A percentile compares a stretch with the other conserved stretches of the same genome.
phyloP scores from a whole-genome alignment of 2,329 filamentous ascomycete species.

The Exophiala spinifera region DNA sequence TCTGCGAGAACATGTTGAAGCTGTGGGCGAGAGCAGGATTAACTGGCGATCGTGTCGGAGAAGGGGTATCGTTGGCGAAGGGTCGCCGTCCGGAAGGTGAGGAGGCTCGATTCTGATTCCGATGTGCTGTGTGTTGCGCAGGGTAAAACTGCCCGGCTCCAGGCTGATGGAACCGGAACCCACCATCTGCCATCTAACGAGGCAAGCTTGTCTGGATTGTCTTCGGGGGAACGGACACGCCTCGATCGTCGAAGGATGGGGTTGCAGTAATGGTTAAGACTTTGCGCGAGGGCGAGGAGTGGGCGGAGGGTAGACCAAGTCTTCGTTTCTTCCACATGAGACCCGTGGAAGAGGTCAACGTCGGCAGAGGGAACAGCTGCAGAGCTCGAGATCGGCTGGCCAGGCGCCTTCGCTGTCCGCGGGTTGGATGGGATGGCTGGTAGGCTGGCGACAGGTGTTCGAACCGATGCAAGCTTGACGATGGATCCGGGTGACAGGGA shows the following conservation, averaged over 20 bases:
- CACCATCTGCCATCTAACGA: conserved; percentile 56
- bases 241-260: conserved; percentile 5
- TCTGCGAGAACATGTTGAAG: conserved; percentile 48
- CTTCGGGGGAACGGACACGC: neutral
- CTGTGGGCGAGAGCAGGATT: conserved; percentile 43
- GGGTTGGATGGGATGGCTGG: neutral
- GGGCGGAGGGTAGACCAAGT: conserved; percentile 35
- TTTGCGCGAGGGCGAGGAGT: conserved; percentile 12
- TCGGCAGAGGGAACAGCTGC: conserved; percentile 3
- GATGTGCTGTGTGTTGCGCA: conserved; percentile 43
- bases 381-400: conserved; percentile 3
- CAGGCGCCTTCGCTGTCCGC: conserved; percentile 12
- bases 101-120: conserved; percentile 44
- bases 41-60: conserved; percentile 47
- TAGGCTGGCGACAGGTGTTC: neutral
- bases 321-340: conserved; percentile 51
- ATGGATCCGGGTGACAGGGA: neutral
- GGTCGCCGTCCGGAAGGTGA: conserved; percentile 45
- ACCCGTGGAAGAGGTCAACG: conserved; percentile 15
- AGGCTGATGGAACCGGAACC: conserved; percentile 54
- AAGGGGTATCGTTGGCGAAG: conserved; percentile 47
- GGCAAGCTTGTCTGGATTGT: conserved; percentile 31
- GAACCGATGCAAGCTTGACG: conserved; percentile 4
- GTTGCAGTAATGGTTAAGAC: conserved; percentile 12
- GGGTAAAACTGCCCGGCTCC: conserved; percentile 51